phyloP scores from a whole-genome alignment of 2,329 filamentous ascomycete species.

The Ophiosphaerella herpotricha region DNA sequence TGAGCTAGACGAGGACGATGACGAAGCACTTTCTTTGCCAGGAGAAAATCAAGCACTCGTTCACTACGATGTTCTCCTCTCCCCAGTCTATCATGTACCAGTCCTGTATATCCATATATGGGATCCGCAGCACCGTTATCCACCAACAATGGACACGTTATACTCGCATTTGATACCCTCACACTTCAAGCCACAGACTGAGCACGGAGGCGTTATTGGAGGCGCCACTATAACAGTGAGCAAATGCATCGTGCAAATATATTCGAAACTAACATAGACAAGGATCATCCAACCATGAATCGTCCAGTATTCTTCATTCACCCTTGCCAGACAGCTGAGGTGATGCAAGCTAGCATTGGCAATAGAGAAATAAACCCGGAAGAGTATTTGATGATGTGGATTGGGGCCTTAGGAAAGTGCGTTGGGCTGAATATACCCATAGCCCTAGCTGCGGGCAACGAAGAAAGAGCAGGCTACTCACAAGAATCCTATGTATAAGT shows the following conservation, averaged over 20 bases:
- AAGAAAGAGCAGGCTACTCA: neutral
- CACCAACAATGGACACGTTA: constrained; percentile 39
- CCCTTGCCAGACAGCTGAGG: constrained; percentile 84
- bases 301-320: constrained; percentile 87
- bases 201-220: constrained; percentile 45
- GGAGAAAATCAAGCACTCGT: constrained; percentile 6
- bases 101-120: constrained; percentile 49
- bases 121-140: constrained; percentile 32
- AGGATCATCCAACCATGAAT: constrained; percentile 84
- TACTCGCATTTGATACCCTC: constrained; percentile 45
- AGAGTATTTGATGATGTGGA: constrained; percentile 84
- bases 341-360: constrained; percentile 64
- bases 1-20: constrained; percentile 19
- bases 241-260: neutral
- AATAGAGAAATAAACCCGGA: constrained; percentile 48
- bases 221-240: constrained; percentile 45
- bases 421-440: constrained; percentile 79
- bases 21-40: constrained; percentile 19
- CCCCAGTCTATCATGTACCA: constrained; percentile 51
- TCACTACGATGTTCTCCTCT: constrained; percentile 51
- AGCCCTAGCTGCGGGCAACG: constrained; percentile 55
- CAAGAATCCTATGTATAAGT: neutral
- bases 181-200: constrained; percentile 37
- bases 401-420: constrained; percentile 81
- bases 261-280: neutral